Evolutionary conservation across 768 basidiomycete genomes (phyloP), one percentile per base, ranked within the genome.

Genomic region (Tubosaeta sp.): DNA sequence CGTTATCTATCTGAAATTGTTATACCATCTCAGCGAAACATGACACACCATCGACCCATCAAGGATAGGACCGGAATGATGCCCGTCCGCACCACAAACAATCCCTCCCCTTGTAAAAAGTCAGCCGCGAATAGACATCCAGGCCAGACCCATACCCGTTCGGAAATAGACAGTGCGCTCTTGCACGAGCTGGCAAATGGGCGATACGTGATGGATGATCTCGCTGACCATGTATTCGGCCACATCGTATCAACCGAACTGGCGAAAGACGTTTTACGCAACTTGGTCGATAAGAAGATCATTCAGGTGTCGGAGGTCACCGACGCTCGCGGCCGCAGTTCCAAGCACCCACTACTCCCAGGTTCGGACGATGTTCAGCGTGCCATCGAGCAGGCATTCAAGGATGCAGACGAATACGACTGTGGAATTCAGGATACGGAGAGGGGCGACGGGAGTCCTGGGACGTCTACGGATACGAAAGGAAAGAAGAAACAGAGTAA

Each of bases 181-280:
- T 19, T 35, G 4, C 26, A 43, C 29, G 59, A 58, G 39, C 51
- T 58, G 25, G 53, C 32, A 4, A 41, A 37, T 6, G 59, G 46
- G 22, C 59, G 47, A 2, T 51, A 46, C 25, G n/a, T 56, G 6
- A 34, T 46, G 13, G 12, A 56, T 2, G 59, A 62, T 39, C 57
- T 60, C 6, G 58, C 59, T 0, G 55, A 58, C 26, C 59, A 56
- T 16, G 46, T 57, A 27, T 57, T 53, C 22, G 52, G 52, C 4
- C 48, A 53, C 12, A 35, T 48, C 26, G 48, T 54, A 5, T 46
- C 56, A 4, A 48, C 52, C 1, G 43, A 33, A 6, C 9, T 53
- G 27, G 56, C 46, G 4, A 43, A 17, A 26, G 46, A 47, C 14
- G 46, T 54, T 10, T 17, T 57, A 7, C 17, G 17, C 5, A 27